Conservation (phyloP, 495 filamentous ascomycete species). For the Copromyces sp. region DNA sequence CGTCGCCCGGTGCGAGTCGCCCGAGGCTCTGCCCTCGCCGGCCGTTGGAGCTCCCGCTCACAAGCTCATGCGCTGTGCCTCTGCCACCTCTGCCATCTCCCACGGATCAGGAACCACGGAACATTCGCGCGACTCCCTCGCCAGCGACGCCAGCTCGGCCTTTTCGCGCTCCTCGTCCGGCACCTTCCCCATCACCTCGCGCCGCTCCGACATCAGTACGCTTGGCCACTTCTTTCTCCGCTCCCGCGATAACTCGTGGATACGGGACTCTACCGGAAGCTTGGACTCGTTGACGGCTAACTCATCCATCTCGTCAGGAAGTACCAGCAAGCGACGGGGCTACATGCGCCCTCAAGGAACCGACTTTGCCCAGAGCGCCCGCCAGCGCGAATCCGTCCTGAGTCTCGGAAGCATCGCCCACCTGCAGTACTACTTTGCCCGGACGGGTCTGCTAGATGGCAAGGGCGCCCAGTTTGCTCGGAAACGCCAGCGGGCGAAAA, state of each 20-base stretch:
- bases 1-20: conserved; percentile 37
- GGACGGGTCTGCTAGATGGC: conserved; percentile 86
- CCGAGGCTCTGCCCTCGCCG: conserved; percentile 54
- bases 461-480: conserved; percentile 80
- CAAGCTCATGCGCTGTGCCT: conserved; percentile 63
- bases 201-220: conserved; percentile 26
- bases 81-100: conserved; percentile 61
- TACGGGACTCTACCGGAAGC: conserved; percentile 31
- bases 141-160: conserved; percentile 33
- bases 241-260: conserved; percentile 22
- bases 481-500: conserved; percentile 46
- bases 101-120: conserved; percentile 41
- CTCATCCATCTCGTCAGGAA: conserved; percentile 9
- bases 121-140: conserved; percentile 38
- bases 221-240: conserved; percentile 35
- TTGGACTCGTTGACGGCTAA: conserved; percentile 18
- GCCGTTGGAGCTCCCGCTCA: conserved; percentile 49
- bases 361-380: conserved; percentile 82
- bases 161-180: conserved; percentile 44
- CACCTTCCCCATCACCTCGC: conserved; percentile 23
- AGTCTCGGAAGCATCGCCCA: conserved; percentile 94
- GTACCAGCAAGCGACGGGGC: conserved; percentile 57
- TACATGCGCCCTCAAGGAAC: conserved; percentile 88
- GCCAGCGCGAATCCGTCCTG: conserved; percentile 84
- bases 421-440: conserved; percentile 94